Conservation (phyloP, 306 rosid genomes). For the Pyrus pyrifolia region DNA sequence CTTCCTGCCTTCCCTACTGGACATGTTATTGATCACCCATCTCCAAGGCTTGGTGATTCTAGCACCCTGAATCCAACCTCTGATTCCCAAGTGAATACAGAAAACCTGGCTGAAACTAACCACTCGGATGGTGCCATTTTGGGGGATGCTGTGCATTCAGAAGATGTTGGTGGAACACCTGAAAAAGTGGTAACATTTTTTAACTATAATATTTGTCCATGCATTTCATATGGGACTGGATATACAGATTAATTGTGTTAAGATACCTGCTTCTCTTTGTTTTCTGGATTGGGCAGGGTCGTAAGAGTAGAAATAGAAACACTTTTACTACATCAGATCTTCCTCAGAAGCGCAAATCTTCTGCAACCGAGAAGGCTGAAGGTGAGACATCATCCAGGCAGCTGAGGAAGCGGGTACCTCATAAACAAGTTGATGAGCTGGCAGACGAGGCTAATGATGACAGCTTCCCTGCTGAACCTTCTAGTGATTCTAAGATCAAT, state of each 20-base stretch:
- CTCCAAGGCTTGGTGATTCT: slow-evolving; percentile 26
- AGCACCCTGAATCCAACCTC: slow-evolving; percentile 18
- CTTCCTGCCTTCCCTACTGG: slow-evolving; percentile 22
- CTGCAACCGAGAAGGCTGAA: slow-evolving; percentile 27
- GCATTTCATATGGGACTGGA: not conserved
- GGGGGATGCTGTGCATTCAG: slow-evolving; percentile 38
- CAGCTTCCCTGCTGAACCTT: slow-evolving; percentile 33
- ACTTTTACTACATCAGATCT: slow-evolving; percentile 18
- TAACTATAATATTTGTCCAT: not conserved
- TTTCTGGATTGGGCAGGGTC: slow-evolving; percentile 30
- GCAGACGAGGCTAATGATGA: slow-evolving; percentile 25
- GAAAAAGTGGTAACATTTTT: slow-evolving; percentile 32
- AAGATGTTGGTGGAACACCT: slow-evolving; percentile 19
- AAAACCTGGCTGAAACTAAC: slow-evolving; percentile 19
- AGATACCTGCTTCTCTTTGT: slow-evolving; percentile 15
- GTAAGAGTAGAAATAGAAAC: slow-evolving; percentile 17
- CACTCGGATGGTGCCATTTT: slow-evolving; percentile 24
- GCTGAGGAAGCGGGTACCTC: slow-evolving; percentile 32
- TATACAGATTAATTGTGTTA: not conserved
- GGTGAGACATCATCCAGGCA: slow-evolving; percentile 38
- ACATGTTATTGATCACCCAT: slow-evolving; percentile 29
- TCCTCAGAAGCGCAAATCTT: slow-evolving; percentile 26
- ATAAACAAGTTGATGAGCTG: slow-evolving; percentile 31
- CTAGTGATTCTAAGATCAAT: slow-evolving; percentile 22
- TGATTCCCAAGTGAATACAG: slow-evolving; percentile 40